phyloP scores from a whole-genome alignment of 2,329 filamentous ascomycete genomes.

The Cladorrhinum sp. region DNA sequence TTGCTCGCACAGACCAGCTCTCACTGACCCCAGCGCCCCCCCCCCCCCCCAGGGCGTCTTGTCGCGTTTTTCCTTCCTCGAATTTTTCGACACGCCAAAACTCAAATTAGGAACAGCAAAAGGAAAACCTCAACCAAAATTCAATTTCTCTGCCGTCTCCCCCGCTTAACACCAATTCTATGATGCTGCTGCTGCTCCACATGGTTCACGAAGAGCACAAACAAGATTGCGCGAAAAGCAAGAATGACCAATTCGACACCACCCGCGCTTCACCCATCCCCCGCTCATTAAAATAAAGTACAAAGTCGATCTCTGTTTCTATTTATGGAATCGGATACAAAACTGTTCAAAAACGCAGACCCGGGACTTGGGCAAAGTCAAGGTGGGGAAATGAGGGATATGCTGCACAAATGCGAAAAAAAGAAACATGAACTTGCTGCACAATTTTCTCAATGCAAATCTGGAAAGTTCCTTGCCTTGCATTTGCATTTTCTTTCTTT shows the following conservation, averaged over 20 bases:
- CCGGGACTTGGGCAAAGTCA: background rate
- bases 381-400: background rate
- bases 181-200: background rate
- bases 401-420: background rate
- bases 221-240: background rate
- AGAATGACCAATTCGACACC: background rate
- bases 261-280: background rate
- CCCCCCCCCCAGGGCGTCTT: background rate
- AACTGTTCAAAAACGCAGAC: background rate
- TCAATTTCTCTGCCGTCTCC: background rate
- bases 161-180: background rate
- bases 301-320: background rate
- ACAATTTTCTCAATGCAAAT: background rate
- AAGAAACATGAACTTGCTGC: background rate
- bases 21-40: background rate
- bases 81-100: background rate
- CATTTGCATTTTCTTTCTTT: background rate
- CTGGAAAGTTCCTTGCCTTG: background rate
- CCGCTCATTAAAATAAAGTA: background rate
- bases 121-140: background rate
- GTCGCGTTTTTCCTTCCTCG: conserved; percentile 3
- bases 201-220: too few species aligned
- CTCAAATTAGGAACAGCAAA: background rate
- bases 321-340: background rate
- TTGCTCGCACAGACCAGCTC: background rate